A percentile compares a stretch with the other conserved stretches of the same genome.
Evolutionary conservation across 306 rosid species (phyloP).

Genomic region (Castanopsis chinensis): DNA sequence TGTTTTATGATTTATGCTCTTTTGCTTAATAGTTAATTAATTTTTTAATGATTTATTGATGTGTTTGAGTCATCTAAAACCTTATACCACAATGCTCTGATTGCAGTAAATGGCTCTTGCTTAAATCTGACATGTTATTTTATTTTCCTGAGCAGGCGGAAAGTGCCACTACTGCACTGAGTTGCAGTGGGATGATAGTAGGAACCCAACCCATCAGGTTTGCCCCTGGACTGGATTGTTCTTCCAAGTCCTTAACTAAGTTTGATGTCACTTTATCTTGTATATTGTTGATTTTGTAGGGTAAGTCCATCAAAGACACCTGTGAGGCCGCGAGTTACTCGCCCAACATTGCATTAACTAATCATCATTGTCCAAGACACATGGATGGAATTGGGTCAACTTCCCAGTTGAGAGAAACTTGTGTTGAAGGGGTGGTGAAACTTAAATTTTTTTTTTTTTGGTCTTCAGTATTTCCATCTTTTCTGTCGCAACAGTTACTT

Average conservation of each 20-base stretch:
- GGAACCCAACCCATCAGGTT: constrained; percentile 93
- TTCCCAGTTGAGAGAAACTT: constrained; percentile 39
- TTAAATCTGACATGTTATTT: constrained; percentile 6
- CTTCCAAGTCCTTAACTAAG: constrained; percentile 2
- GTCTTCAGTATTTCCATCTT: constrained; percentile 37
- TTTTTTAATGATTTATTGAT: too few species aligned
- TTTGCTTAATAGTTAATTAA: background rate
- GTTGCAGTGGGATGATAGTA: constrained; percentile 85
- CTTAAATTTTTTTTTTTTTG: constrained; percentile 32
- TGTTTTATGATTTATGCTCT: background rate
- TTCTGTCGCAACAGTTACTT: constrained; percentile 40
- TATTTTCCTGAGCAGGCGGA: constrained; percentile 69
- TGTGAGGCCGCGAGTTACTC: constrained; percentile 83
- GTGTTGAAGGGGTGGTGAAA: constrained; percentile 55
- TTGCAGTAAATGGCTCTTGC: background rate
- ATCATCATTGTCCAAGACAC: constrained; percentile 18
- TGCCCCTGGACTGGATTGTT: constrained; percentile 5
- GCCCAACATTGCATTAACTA: constrained; percentile 43
- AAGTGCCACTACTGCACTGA: constrained; percentile 87
- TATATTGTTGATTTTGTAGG: constrained; percentile 47
- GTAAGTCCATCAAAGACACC: constrained; percentile 99
- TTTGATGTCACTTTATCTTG: background rate
- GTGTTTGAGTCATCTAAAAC: background rate
- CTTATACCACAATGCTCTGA: background rate
- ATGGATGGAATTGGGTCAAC: constrained; percentile 32